Evolutionary conservation across 2,329 filamentous ascomycete species (phyloP).

Genomic region (Alternaria consortialis): DNA sequence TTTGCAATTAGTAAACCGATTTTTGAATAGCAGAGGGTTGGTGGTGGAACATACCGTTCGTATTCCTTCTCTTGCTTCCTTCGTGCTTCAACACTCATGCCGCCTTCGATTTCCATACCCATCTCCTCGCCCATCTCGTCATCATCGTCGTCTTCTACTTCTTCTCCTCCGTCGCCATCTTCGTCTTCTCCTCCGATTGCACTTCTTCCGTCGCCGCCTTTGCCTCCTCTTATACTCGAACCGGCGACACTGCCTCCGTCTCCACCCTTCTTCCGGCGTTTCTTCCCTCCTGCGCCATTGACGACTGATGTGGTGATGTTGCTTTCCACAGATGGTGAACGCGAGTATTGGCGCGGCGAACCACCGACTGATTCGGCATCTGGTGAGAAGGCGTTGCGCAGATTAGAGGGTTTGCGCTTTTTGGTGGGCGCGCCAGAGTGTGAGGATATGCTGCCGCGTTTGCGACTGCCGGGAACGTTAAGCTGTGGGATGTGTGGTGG

Average conservation of each 20-base stretch:
- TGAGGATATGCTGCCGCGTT: conserved; percentile 66
- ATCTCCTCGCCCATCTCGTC: conserved; percentile 57
- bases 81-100: conserved; percentile 63
- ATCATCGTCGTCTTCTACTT: conserved; percentile 66
- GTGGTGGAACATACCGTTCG: conserved; percentile 53
- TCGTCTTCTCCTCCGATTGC: conserved; percentile 59
- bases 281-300: conserved; percentile 63
- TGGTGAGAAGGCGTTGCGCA: conserved; percentile 83
- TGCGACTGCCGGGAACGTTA: conserved; percentile 72
- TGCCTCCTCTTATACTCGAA: conserved; percentile 45
- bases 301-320: conserved; percentile 63
- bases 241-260: conserved; percentile 49
- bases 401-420: conserved; percentile 76
- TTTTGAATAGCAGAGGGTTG: not conserved
- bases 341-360: conserved; percentile 62
- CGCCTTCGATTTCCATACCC: conserved; percentile 58
- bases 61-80: conserved; percentile 73
- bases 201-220: conserved; percentile 42
- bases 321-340: conserved; percentile 72
- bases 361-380: conserved; percentile 58
- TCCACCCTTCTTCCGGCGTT: conserved; percentile 60
- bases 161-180: conserved; percentile 65
- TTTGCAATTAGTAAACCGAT: not conserved
- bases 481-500: conserved; percentile 62
- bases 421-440: conserved; percentile 60